Evolutionary conservation across 768 basidiomycete species (phyloP).

Genomic region (Leccinum longicurvipes): DNA sequence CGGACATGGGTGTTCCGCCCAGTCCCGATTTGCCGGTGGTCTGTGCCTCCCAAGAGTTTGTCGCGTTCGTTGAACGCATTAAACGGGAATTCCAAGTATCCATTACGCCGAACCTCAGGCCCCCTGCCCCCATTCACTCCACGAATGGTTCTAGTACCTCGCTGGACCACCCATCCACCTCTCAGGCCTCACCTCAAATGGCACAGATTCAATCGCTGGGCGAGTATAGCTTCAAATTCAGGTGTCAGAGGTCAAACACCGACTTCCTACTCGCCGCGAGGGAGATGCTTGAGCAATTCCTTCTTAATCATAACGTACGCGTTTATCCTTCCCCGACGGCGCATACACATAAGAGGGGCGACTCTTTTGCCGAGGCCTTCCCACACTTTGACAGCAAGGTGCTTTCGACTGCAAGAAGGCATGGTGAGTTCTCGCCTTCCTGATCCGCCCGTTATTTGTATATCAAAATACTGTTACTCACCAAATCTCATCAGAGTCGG

Average conservation of each 20-base stretch:
- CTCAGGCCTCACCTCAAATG: slow-evolving; percentile 19
- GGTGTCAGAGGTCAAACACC: slow-evolving; percentile 91
- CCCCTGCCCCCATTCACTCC: slow-evolving; percentile 30
- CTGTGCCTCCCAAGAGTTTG: slow-evolving; percentile 77
- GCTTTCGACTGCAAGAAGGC: slow-evolving; percentile 70
- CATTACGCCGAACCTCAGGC: slow-evolving; percentile 77
- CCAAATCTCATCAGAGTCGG: slow-evolving; percentile 52
- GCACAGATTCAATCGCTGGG: slow-evolving; percentile 28
- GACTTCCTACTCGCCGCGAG: slow-evolving; percentile 88
- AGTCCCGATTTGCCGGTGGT: slow-evolving; percentile 75
- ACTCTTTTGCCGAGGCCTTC: slow-evolving; percentile 94
- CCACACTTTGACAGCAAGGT: slow-evolving; percentile 96
- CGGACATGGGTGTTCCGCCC: slow-evolving; percentile 88
- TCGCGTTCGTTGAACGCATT: slow-evolving; percentile 80
- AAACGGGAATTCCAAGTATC: slow-evolving; percentile 94
- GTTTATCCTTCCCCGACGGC: slow-evolving; percentile 76
- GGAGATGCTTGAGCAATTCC: slow-evolving; percentile 91
- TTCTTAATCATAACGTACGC: slow-evolving; percentile 79
- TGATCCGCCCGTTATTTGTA: slow-evolving; percentile 32
- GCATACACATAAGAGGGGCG: slow-evolving; percentile 81
- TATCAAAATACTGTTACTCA: neutral
- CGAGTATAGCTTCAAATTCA: slow-evolving; percentile 92
- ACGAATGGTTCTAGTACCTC: slow-evolving; percentile 47
- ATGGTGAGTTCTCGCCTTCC: slow-evolving; percentile 40
- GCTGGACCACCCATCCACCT: slow-evolving; percentile 43